Percentiles rank a stretch among this genome's conserved stretches.
These are phyloP conservation scores for Globisporangium uncinulatum DNA, from an alignment of 352 stramenopile genomes.

Conservation along the genomic window DNA sequence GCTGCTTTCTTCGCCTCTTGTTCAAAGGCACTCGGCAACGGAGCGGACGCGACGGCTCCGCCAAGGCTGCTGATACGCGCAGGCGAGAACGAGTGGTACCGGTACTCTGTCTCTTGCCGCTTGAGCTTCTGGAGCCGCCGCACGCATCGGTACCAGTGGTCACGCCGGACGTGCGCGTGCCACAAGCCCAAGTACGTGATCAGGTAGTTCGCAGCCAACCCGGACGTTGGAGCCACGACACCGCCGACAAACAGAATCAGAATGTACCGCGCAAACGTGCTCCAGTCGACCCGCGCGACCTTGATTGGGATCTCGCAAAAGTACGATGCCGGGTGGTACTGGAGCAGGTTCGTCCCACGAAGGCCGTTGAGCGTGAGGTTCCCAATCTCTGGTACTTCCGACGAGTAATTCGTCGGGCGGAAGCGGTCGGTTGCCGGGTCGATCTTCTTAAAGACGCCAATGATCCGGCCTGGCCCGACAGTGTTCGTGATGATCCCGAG, in stretches of 20 bases:
- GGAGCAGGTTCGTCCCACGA: slow-evolving; percentile 31
- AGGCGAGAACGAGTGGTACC: slow-evolving; percentile 78
- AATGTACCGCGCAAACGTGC: slow-evolving; percentile 58
- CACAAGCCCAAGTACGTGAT: slow-evolving; percentile 75
- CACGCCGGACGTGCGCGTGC: slow-evolving; percentile 78
- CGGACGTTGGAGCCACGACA: slow-evolving; percentile 56
- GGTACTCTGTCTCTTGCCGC: slow-evolving; percentile 58
- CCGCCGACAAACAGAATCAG: slow-evolving; percentile 66
- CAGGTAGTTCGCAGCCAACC: slow-evolving; percentile 73
- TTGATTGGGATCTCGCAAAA: slow-evolving; percentile 62
- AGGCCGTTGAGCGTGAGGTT: slow-evolving; percentile 47
- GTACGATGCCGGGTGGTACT: slow-evolving; percentile 40
- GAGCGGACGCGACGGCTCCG: slow-evolving; percentile 18
- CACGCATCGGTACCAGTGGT: slow-evolving; percentile 81
- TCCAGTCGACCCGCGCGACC: slow-evolving; percentile 47
- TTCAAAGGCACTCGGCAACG: slow-evolving; percentile 21
- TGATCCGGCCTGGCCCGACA: slow-evolving; percentile 36
- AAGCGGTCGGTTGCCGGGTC: slow-evolving; percentile 48
- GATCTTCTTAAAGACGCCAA: slow-evolving; percentile 68
- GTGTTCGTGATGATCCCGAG: slow-evolving; percentile 62
- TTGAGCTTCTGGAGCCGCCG: slow-evolving; percentile 71
- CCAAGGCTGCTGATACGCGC: slow-evolving; percentile 41
- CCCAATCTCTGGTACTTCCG: slow-evolving; percentile 29
- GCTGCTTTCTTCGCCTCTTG: slow-evolving; percentile 16
- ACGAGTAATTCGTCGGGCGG: slow-evolving; percentile 23